phyloP scores from a whole-genome alignment of 2,329 filamentous ascomycete species.

The Fusarium setosum region DNA sequence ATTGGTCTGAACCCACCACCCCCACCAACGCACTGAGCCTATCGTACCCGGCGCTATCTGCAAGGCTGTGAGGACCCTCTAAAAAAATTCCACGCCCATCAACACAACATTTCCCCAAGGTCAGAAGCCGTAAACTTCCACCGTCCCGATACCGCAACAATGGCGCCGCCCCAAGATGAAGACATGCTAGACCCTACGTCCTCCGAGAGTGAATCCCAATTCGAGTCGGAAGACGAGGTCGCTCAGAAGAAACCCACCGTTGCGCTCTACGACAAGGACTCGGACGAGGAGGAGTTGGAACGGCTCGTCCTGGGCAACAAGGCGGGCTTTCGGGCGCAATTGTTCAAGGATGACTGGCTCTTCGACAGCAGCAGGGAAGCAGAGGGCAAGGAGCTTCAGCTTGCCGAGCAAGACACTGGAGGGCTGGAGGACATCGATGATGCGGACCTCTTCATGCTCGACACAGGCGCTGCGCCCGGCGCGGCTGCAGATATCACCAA shows the following conservation, averaged over 20 bases:
- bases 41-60: constrained; percentile 25
- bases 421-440: constrained; percentile 76
- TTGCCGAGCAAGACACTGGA: constrained; percentile 56
- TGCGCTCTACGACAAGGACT: constrained; percentile 73
- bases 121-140: constrained; percentile 24
- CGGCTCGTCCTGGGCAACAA: constrained; percentile 89
- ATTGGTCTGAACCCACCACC: constrained; percentile 31
- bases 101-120: constrained; percentile 38
- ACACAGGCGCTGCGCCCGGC: constrained; percentile 66
- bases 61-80: constrained; percentile 46
- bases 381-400: constrained; percentile 47
- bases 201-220: constrained; percentile 46
- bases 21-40: constrained; percentile 19
- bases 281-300: constrained; percentile 87
- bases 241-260: constrained; percentile 45
- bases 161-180: constrained; percentile 48
- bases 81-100: constrained; percentile 46
- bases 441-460: constrained; percentile 86
- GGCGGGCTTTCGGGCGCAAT: constrained; percentile 80
- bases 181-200: constrained; percentile 42
- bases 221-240: constrained; percentile 43
- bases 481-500: constrained; percentile 47
- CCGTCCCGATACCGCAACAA: constrained; percentile 34
- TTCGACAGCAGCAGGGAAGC: constrained; percentile 46
- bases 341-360: constrained; percentile 68